A percentile compares a stretch with the other conserved stretches of the same genome.
Conservation (phyloP, 106 monocot species). For the Dendrobium nobile region DNA sequence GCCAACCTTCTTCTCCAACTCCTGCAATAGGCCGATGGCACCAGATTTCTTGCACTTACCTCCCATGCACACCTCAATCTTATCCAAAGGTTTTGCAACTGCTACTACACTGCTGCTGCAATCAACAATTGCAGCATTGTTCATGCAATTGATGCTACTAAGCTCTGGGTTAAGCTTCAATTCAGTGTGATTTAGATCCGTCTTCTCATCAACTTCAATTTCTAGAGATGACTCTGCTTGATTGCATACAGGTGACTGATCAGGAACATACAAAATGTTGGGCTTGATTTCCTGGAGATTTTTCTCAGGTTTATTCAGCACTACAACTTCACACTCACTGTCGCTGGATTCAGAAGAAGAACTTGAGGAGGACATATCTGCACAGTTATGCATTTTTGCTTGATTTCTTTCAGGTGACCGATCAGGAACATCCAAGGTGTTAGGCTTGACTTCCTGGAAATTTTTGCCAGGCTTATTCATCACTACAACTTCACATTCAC, state of each 20-base stretch:
- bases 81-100: slow-evolving; percentile 6
- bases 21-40: slow-evolving; percentile 41
- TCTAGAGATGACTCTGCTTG: no score
- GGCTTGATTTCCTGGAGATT: not conserved
- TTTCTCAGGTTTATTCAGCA: slow-evolving; percentile 1
- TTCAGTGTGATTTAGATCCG: not conserved
- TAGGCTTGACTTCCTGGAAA: not conserved
- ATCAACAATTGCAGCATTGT: not conserved
- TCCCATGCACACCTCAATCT: slow-evolving; percentile 94
- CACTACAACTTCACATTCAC: slow-evolving; percentile 49
- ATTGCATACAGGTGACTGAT: not conserved
- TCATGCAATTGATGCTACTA: not conserved
- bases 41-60: slow-evolving; percentile 91
- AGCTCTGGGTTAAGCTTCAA: not conserved
- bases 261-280: not conserved
- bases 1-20: slow-evolving; percentile 61
- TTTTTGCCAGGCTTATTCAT: not conserved
- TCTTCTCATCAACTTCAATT: no score
- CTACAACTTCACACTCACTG: slow-evolving; percentile 49
- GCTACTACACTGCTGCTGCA: not conserved
- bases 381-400: not conserved
- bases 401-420: not conserved
- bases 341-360: slow-evolving; percentile 78
- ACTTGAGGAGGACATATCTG: slow-evolving; percentile 21
- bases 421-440: not conserved